Conservation (phyloP, 2,329 filamentous ascomycete species). For the Beauveria sp. region DNA sequence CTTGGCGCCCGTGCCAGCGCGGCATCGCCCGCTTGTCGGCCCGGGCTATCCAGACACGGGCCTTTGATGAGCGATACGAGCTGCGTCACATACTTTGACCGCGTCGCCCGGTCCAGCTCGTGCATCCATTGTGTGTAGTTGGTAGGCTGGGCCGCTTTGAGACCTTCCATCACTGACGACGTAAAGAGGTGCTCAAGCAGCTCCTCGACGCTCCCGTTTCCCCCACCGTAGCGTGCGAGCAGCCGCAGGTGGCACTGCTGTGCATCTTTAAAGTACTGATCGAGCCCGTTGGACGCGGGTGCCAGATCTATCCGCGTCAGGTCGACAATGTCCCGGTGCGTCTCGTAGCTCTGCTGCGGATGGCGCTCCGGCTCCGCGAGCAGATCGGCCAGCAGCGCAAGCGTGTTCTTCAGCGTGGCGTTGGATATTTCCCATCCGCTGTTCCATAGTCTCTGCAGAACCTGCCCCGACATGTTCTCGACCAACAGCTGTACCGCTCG, state of each 20-base stretch:
- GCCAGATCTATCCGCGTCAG: neutral
- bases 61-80: neutral
- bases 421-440: neutral
- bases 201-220: constrained; percentile 1
- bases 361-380: neutral
- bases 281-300: neutral
- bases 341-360: neutral
- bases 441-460: neutral
- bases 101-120: neutral
- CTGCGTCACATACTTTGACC: neutral
- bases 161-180: constrained; percentile 4
- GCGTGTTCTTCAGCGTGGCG: neutral
- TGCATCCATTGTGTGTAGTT: neutral
- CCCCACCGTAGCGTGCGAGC: constrained; percentile 7
- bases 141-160: neutral
- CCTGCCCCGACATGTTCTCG: neutral
- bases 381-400: neutral
- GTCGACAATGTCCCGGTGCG: constrained; percentile 6
- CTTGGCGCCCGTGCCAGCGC: neutral
- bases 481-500: neutral
- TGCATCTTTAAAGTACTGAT: neutral
- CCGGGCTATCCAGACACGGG: neutral
- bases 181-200: constrained; percentile 9
- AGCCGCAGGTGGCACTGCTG: constrained; percentile 4
- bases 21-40: neutral